Evolutionary conservation across 2,329 filamentous ascomycete genomes (phyloP).

Genomic region (Epichloe bromicola): DNA sequence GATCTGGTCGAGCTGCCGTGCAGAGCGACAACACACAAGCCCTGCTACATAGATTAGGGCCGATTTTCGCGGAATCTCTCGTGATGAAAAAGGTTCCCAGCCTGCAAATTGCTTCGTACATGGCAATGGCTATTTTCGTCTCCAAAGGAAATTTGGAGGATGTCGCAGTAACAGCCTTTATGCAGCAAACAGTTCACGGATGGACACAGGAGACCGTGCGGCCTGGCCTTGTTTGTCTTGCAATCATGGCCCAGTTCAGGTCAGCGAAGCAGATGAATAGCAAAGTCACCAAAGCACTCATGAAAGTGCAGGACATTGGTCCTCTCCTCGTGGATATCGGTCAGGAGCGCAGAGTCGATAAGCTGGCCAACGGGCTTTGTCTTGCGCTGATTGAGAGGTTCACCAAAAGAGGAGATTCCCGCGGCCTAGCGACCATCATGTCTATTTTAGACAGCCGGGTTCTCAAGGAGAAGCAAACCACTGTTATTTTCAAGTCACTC

Average conservation of each 20-base stretch:
- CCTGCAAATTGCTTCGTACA: conserved; percentile 77
- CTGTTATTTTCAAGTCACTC: conserved; percentile 53
- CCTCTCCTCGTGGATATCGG: conserved; percentile 47
- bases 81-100: conserved; percentile 63
- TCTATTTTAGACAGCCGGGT: conserved; percentile 46
- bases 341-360: conserved; percentile 53
- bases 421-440: conserved; percentile 46
- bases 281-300: conserved; percentile 54
- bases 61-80: conserved; percentile 67
- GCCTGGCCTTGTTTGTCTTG: conserved; percentile 65
- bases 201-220: conserved; percentile 63
- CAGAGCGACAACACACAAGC: conserved; percentile 74
- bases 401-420: conserved; percentile 44
- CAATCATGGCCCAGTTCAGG: conserved; percentile 70
- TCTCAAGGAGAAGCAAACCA: conserved; percentile 48
- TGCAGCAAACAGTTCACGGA: conserved; percentile 73
- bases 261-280: conserved; percentile 55
- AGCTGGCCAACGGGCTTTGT: conserved; percentile 59
- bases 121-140: conserved; percentile 76
- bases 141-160: conserved; percentile 73
- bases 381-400: conserved; percentile 49
- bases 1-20: conserved; percentile 62
- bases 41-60: conserved; percentile 50
- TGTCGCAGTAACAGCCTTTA: conserved; percentile 66
- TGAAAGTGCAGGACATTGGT: conserved; percentile 50